Conservation (phyloP, 345 rosid genomes). For the Pistacia integerrima region DNA sequence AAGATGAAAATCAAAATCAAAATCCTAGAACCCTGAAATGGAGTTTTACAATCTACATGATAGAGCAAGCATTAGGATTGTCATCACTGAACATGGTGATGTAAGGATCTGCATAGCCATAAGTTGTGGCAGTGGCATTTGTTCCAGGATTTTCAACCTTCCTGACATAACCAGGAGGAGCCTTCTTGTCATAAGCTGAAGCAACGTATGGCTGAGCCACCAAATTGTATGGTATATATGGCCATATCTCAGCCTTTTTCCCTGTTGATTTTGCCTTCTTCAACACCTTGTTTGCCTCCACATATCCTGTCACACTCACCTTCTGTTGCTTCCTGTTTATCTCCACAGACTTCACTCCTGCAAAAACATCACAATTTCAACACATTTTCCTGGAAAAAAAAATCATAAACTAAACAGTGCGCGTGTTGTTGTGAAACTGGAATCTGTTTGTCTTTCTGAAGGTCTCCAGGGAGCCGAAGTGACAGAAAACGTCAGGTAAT, state of each 20-base stretch:
- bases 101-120: conserved; percentile 57
- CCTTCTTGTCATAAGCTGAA: conserved; percentile 88
- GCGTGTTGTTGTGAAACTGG: no score
- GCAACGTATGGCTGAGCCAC: conserved; percentile 85
- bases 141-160: conserved; percentile 49
- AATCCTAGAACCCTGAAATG: conserved; percentile 6
- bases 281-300: conserved; percentile 74
- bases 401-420: no score
- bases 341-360: conserved; percentile 84
- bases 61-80: conserved; percentile 90
- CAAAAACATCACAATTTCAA: neutral
- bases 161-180: conserved; percentile 94
- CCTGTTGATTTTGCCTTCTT: conserved; percentile 90
- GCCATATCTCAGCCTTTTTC: conserved; percentile 96
- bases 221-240: conserved; percentile 81
- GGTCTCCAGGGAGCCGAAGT: no score
- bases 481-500: no score
- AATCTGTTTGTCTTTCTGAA: no score
- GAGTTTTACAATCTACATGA: conserved; percentile 57
- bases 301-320: conserved; percentile 84
- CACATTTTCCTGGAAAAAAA: neutral
- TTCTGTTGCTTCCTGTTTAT: conserved; percentile 92
- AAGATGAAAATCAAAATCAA: neutral
- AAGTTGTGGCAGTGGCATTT: conserved; percentile 39
- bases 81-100: conserved; percentile 73